A percentile compares a stretch with the other conserved stretches of the same genome.
These are phyloP conservation scores for Rhododendron simsii DNA, from an alignment of 148 eudicot genomes.

Conservation along the genomic window DNA sequence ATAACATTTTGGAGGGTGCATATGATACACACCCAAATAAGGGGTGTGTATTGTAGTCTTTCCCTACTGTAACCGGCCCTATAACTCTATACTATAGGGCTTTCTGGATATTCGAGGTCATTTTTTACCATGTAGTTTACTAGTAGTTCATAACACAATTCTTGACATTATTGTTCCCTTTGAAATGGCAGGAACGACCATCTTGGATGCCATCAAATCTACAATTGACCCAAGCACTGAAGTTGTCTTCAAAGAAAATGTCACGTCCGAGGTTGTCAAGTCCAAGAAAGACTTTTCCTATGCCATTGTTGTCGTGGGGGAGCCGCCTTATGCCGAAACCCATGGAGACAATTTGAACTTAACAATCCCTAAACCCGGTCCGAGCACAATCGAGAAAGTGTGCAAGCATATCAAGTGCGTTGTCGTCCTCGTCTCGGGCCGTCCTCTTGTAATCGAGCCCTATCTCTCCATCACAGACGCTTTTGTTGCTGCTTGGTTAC, in stretches of 20 bases:
- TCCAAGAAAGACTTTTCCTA: constrained; percentile 30
- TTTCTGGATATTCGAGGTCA: no score
- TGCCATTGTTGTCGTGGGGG: constrained; percentile 63
- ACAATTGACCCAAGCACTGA: constrained; percentile 34
- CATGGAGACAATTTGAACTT: constrained; percentile 38
- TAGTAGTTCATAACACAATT: background rate
- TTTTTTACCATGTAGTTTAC: no score
- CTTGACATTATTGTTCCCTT: background rate
- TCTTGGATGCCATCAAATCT: constrained; percentile 11
- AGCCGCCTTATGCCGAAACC: constrained; percentile 45
- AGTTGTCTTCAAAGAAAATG: constrained; percentile 34
- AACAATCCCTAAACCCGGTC: constrained; percentile 38
- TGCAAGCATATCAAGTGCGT: constrained; percentile 38
- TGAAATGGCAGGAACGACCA: constrained; percentile 23
- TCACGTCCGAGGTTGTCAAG: constrained; percentile 22
- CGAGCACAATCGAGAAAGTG: constrained; percentile 24
- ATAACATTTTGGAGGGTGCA: no score
- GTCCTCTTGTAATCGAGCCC: constrained; percentile 48
- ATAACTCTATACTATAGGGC: no score
- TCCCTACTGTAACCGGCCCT: no score
- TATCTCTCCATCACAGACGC: constrained; percentile 29
- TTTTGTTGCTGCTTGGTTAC: constrained; percentile 51
- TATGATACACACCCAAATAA: no score
- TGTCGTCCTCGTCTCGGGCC: constrained; percentile 46
- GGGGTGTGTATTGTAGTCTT: no score